Percentiles rank a stretch among this genome's conserved stretches.
Conservation (phyloP, 306 rosid species). For the Fagus sylvatica region DNA sequence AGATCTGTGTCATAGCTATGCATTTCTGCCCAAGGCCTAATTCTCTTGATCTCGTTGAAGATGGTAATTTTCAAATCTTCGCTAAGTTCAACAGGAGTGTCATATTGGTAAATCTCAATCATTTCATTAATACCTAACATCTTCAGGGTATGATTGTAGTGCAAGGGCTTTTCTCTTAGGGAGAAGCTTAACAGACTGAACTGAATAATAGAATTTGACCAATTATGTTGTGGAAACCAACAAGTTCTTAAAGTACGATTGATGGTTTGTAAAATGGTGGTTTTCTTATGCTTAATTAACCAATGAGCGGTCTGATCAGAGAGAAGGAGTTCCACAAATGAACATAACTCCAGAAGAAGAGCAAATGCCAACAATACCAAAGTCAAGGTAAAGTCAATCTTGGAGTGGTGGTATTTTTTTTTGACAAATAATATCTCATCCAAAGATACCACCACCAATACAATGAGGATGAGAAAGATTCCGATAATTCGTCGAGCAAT, state of each 20-base stretch:
- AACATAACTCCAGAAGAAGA: constrained; percentile 29
- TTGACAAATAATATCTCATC: not conserved
- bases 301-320: constrained; percentile 32
- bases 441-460: not conserved
- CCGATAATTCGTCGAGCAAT: constrained; percentile 13
- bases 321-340: constrained; percentile 14
- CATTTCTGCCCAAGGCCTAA: too few species aligned
- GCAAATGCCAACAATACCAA: constrained; percentile 32
- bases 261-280: too few species aligned
- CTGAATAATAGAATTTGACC: constrained; percentile 35
- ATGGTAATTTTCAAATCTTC: too few species aligned
- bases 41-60: too few species aligned
- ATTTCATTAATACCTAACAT: not conserved
- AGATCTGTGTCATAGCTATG: too few species aligned
- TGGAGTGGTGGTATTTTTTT: not conserved
- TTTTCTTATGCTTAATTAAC: constrained; percentile 14
- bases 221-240: constrained; percentile 18
- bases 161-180: not conserved
- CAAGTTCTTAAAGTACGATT: too few species aligned
- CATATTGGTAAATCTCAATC: constrained; percentile 4
- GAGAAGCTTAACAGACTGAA: constrained; percentile 21
- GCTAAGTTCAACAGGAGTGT: too few species aligned
- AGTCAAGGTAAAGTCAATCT: constrained; percentile 14
- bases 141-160: not conserved
- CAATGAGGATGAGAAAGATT: not conserved